Conservation (phyloP, 495 filamentous ascomycete species). For the Platismatia glauca region DNA sequence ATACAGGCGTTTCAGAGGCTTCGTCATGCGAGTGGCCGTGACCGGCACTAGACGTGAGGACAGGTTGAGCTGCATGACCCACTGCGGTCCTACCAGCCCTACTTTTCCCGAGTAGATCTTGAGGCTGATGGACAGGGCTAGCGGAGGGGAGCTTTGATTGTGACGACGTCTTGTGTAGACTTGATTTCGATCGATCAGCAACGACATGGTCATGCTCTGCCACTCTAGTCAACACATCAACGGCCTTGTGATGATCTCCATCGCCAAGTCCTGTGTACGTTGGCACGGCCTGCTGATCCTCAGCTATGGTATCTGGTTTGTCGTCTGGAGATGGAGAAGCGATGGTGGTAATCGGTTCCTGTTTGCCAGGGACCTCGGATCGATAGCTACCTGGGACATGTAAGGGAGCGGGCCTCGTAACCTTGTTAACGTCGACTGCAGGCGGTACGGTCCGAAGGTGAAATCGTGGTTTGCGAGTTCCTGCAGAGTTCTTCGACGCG, state of each 20-base stretch:
- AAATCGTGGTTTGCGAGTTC: conserved; percentile 9
- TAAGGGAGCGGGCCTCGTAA: conserved; percentile 3
- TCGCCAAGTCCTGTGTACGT: conserved; percentile 4
- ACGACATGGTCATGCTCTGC: not conserved
- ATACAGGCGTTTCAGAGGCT: not conserved
- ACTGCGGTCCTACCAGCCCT: not conserved
- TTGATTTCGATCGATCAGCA: not conserved
- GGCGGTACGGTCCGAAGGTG: conserved; percentile 15
- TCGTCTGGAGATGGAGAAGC: conserved; percentile 9
- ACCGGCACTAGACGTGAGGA: not conserved
- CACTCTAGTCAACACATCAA: conserved; percentile 6
- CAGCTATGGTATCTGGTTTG: not conserved
- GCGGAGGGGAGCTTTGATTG: not conserved
- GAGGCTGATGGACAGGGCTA: not conserved
- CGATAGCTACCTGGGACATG: conserved; percentile 23
- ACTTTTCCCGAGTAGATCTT: not conserved
- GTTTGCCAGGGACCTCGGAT: conserved; percentile 13
- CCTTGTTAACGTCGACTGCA: conserved; percentile 7
- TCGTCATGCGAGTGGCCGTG: not conserved
- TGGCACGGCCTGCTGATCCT: conserved; percentile 4
- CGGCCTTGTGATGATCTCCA: conserved; percentile 4
- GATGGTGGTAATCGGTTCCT: not conserved
- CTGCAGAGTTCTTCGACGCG: not conserved
- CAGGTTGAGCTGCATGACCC: not conserved
- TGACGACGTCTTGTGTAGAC: not conserved